phyloP scores from a whole-genome alignment of 2,329 filamentous ascomycete genomes.

The Colletotrichum sansevieriae region DNA sequence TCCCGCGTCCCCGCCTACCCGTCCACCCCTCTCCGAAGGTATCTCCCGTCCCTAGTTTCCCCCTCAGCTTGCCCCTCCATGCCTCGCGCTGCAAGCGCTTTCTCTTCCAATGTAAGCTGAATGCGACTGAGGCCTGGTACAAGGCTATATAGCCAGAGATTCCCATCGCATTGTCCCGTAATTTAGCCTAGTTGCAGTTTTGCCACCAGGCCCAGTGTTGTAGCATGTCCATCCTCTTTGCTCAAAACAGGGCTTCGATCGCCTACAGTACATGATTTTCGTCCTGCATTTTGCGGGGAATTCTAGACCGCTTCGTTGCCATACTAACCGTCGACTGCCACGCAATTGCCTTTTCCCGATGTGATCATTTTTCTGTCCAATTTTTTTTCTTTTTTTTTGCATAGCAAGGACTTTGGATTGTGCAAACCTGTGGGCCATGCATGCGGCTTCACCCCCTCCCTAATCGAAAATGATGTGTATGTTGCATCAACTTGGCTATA shows the following conservation, averaged over 20 bases:
- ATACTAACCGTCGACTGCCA: background rate
- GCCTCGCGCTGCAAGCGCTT: background rate
- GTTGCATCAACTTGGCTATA: background rate
- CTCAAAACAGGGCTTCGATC: background rate
- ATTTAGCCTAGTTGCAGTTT: background rate
- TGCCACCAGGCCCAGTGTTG: background rate
- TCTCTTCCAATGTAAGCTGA: background rate
- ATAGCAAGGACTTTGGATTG: constrained; percentile 12
- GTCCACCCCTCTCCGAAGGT: background rate
- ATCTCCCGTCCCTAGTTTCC: background rate
- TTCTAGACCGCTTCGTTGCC: constrained; percentile 14
- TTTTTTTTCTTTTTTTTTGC: background rate
- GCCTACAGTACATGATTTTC: background rate
- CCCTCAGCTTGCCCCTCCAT: background rate
- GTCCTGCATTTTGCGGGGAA: constrained; percentile 16
- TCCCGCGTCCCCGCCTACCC: constrained; percentile 22
- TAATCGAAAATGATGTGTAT: too few species aligned
- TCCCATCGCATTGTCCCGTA: background rate
- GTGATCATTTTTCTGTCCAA: background rate
- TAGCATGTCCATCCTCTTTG: background rate
- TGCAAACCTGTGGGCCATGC: constrained; percentile 27
- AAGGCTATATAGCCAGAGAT: background rate
- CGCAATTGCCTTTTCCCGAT: background rate
- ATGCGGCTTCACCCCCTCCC: background rate
- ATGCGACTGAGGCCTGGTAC: background rate